Conservation (phyloP, 352 stramenopile species). For the Saprolegnia diclina region DNA sequence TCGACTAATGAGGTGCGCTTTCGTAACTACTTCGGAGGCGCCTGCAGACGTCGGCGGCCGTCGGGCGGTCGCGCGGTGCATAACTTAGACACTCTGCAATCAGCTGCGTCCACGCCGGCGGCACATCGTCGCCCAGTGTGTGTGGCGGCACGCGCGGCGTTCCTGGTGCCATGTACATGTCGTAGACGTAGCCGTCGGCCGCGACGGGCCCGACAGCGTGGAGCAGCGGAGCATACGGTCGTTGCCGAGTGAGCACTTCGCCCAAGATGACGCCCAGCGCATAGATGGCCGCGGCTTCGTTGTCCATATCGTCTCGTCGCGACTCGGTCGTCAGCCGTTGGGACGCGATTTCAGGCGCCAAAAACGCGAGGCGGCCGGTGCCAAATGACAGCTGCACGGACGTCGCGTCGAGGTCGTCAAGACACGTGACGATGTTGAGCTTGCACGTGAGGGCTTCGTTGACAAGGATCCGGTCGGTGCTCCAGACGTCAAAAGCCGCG, state of each 20-base stretch:
- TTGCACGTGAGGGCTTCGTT: not conserved
- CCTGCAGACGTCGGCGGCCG: not conserved
- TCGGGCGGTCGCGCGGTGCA: not conserved
- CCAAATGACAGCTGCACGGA: not conserved
- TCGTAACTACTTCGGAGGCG: too few species aligned
- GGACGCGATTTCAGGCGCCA: slow-evolving; percentile 6
- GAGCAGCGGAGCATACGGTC: not conserved
- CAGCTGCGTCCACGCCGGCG: not conserved
- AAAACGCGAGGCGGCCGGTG: not conserved
- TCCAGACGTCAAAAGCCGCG: not conserved
- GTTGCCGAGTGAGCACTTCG: slow-evolving; percentile 4
- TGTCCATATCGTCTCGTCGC: not conserved
- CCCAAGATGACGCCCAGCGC: slow-evolving; percentile 18
- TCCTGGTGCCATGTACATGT: not conserved
- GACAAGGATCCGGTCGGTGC: not conserved
- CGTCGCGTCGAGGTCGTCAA: not conserved
- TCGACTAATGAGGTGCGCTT: too few species aligned
- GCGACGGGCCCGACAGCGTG: not conserved
- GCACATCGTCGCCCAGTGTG: not conserved
- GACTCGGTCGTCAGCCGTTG: not conserved
- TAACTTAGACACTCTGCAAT: slow-evolving; percentile 9
- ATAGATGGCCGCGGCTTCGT: slow-evolving; percentile 1
- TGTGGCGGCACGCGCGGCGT: not conserved
- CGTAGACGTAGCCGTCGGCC: slow-evolving; percentile 10
- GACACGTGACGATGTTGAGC: slow-evolving; percentile 4